Evolutionary conservation across 805 yeast species (phyloP).

Genomic region (Jamesozyma gamospora): DNA sequence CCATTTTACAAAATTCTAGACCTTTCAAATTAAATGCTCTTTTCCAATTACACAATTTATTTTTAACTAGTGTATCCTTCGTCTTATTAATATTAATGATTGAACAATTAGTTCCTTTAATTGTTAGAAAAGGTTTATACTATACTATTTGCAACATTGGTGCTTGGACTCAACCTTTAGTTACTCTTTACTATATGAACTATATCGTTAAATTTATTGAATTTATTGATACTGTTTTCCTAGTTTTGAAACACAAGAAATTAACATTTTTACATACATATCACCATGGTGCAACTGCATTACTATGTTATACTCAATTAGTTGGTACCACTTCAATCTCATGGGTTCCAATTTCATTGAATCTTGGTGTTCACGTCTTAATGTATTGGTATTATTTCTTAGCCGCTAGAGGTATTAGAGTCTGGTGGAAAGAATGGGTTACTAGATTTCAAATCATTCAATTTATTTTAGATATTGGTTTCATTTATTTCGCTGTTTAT

Average conservation of each 20-base stretch:
- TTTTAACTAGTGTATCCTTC: slow-evolving; percentile 61
- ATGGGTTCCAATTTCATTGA: slow-evolving; percentile 88
- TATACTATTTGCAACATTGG: slow-evolving; percentile 70
- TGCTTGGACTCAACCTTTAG: slow-evolving; percentile 79
- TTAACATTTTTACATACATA: slow-evolving; percentile 88
- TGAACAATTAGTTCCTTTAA: slow-evolving; percentile 80
- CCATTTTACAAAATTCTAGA: slow-evolving; percentile 42
- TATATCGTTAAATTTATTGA: slow-evolving; percentile 84
- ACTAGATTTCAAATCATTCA: slow-evolving; percentile 92
- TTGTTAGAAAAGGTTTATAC: slow-evolving; percentile 64
- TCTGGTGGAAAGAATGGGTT: slow-evolving; percentile 99
- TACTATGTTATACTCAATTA: slow-evolving; percentile 86
- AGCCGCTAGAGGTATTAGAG: slow-evolving; percentile 84
- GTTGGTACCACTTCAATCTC: slow-evolving; percentile 83
- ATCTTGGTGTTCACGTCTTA: slow-evolving; percentile 85
- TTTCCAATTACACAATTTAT: slow-evolving; percentile 78
- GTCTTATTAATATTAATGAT: slow-evolving; percentile 54
- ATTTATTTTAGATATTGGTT: slow-evolving; percentile 77
- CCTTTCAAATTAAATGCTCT: slow-evolving; percentile 65
- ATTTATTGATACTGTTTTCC: slow-evolving; percentile 81
- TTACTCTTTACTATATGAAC: slow-evolving; percentile 79
- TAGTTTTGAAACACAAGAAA: slow-evolving; percentile 86
- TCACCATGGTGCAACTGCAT: slow-evolving; percentile 97
- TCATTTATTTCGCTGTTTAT: slow-evolving; percentile 88
- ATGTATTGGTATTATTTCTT: slow-evolving; percentile 98